Evolutionary conservation across 257 asterid species (phyloP), one percentile per base, ranked within the genome.

Genomic region (Fraxinus anomala): DNA sequence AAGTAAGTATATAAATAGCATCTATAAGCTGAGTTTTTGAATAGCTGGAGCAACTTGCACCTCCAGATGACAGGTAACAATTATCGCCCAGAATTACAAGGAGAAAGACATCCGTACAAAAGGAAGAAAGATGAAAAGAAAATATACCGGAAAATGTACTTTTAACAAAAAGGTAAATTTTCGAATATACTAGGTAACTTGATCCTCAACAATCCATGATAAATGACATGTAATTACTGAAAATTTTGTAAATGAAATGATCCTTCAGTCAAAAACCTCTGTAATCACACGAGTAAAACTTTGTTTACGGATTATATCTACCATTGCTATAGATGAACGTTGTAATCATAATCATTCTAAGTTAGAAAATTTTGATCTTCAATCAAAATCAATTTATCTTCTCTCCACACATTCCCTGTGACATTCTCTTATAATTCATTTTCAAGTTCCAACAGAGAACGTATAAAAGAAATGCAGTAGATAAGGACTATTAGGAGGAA

Each of bases 401-500:
- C 65, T 54, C 65, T 54, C 26, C 11, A 54, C 26, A 54, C 23
- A 17, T 54, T 54, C 65, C 65, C 9, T 54, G 10, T 19, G 65
- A 17, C 10, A 0, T 54, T 54, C 65, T 54, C 9, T 17, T 54
- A 54, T 54, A 54, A n/a, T 54, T 6, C 65, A 17, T 6, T n/a
- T n/a, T 54, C 65, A 54, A 17, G 23, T 54, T 54, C 65, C 24
- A 54, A 5, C 23, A 51, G 23, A 51, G 10, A 51, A 51, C 63
- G 1, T 51, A 14, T 51, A 51, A 51, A 51, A 17, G 8, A 66
- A 72, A 30, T 2, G 42, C 28, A 63, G 71, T 49, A 31, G 49
- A 81, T 8, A 72, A 34, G 63, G 66, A 74, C 76, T 16, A 47
- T n/a, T 63, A 77, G 34, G 68, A 7, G 30, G 79, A 44, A 75